Conservation (phyloP, 2,329 filamentous ascomycete genomes). For the Myriosclerotinia duriaeana region DNA sequence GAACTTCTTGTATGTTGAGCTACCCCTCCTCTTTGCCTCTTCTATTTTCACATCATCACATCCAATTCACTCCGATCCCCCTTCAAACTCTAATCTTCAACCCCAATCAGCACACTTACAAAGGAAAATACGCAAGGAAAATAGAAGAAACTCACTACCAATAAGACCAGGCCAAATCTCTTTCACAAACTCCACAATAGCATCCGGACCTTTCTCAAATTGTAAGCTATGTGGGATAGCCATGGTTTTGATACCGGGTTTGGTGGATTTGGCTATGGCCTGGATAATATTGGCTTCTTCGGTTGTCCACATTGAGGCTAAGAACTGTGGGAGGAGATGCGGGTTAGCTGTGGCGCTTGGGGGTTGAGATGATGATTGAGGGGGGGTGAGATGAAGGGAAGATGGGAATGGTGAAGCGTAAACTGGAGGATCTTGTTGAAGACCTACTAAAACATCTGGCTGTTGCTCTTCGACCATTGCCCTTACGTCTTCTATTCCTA, state of each 20-base stretch:
- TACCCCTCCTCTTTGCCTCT: background rate
- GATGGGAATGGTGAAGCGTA: background rate
- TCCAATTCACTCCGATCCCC: background rate
- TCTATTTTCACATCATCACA: no score
- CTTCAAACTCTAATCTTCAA: background rate
- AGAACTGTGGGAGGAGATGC: conserved; percentile 49
- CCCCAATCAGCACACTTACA: background rate
- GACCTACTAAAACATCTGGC: conserved; percentile 55
- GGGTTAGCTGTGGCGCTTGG: background rate
- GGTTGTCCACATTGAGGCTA: conserved; percentile 54
- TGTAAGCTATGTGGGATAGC: conserved; percentile 56
- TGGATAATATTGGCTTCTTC: conserved; percentile 50
- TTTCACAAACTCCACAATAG: conserved; percentile 53
- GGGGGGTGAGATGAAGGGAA: no score
- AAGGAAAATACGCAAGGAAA: background rate
- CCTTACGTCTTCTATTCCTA: conserved; percentile 56
- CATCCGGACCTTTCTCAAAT: conserved; percentile 53
- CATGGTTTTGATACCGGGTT: conserved; percentile 51
- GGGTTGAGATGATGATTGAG: background rate
- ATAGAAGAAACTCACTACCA: conserved; percentile 20
- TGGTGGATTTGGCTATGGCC: conserved; percentile 45
- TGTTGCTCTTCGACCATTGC: conserved; percentile 51
- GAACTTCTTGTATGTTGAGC: background rate
- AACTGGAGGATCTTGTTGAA: no score
- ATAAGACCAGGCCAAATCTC: conserved; percentile 41